Evolutionary conservation across 345 rosid genomes (phyloP).

Genomic region (Salix brachista): DNA sequence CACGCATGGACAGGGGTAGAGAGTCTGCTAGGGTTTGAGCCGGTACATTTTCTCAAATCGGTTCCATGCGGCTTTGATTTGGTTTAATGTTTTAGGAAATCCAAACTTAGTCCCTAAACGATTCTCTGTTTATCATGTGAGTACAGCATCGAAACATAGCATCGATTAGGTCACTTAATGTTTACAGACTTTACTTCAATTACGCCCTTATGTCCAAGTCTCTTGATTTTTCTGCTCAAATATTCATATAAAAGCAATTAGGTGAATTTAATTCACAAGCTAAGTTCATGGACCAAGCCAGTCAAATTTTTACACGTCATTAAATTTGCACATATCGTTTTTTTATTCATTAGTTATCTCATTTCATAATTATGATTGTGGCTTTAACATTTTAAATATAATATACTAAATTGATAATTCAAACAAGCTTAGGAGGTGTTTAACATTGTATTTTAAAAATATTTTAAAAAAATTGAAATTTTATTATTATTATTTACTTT

Average conservation of each 20-base stretch:
- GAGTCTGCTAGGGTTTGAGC: not conserved
- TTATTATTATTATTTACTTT: no score
- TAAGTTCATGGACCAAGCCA: no score
- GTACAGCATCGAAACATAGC: not conserved
- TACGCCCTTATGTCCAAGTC: not conserved
- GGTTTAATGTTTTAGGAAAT: not conserved
- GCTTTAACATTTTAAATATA: no score
- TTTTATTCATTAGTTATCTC: no score
- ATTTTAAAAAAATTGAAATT: no score
- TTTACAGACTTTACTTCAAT: not conserved
- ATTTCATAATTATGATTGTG: no score
- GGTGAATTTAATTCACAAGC: no score
- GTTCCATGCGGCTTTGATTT: not conserved
- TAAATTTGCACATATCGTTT: no score
- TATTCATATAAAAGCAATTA: not conserved
- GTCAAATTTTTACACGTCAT: no score
- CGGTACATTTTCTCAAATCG: not conserved
- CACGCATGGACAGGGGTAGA: not conserved
- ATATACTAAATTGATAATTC: no score
- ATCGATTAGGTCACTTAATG: not conserved
- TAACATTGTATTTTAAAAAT: no score
- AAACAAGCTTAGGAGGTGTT: no score
- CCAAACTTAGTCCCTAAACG: not conserved
- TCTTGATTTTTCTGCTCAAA: not conserved
- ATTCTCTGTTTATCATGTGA: not conserved